These are phyloP conservation scores for Candida freyschussii DNA, from an alignment of 1,139 yeast genomes.

Conservation along the genomic window DNA sequence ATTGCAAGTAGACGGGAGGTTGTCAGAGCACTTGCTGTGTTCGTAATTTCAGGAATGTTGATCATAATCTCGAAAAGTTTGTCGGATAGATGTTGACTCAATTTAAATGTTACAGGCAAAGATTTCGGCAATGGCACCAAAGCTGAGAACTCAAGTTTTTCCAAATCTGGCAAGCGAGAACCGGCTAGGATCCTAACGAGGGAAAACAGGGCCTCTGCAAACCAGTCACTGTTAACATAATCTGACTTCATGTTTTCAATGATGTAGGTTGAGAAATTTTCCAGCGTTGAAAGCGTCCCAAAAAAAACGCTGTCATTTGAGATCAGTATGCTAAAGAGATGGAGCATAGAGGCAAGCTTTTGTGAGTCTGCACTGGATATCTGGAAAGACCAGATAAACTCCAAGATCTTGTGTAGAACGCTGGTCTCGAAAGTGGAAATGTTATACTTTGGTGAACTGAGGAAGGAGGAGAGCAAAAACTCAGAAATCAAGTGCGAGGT, in stretches of 20 bases:
- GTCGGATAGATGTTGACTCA: conserved; percentile 32
- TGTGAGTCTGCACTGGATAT: conserved; percentile 28
- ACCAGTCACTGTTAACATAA: conserved; percentile 42
- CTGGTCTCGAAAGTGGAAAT: conserved; percentile 30
- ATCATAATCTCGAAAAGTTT: conserved; percentile 42
- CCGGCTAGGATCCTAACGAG: conserved; percentile 46
- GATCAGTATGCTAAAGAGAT: conserved; percentile 44
- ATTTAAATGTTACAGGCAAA: conserved; percentile 21
- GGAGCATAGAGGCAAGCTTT: conserved; percentile 40
- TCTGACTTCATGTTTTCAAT: conserved; percentile 35
- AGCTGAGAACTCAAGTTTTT: conserved; percentile 23
- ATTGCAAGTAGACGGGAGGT: conserved; percentile 49
- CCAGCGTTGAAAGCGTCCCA: conserved; percentile 21
- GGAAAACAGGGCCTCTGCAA: conserved; percentile 44
- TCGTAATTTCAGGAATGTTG: conserved; percentile 35
- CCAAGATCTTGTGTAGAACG: conserved; percentile 34
- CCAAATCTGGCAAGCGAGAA: conserved; percentile 38
- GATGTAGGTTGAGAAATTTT: conserved; percentile 37
- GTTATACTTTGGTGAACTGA: conserved; percentile 28
- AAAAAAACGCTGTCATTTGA: conserved; percentile 33
- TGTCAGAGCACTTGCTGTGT: conserved; percentile 45
- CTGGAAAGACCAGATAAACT: conserved; percentile 33
- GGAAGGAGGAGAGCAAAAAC: conserved; percentile 36
- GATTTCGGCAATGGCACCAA: conserved; percentile 16
- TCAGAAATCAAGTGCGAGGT: conserved; percentile 46